phyloP scores from a whole-genome alignment of 1,284 basidiomycete species.

The Leccinum insolens region DNA sequence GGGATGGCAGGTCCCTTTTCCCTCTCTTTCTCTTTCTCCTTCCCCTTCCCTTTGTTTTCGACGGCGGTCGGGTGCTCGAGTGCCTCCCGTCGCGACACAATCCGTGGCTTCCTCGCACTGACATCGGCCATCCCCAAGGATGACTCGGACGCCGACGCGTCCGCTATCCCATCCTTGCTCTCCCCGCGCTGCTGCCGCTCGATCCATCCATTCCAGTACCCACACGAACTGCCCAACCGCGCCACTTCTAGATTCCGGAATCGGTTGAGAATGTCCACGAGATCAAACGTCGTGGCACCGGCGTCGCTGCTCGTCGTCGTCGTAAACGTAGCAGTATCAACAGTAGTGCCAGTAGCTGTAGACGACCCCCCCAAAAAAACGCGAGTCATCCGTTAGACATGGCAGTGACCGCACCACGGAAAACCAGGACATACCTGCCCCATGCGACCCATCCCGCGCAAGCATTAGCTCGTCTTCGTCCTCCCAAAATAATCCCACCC shows the following conservation, averaged over 20 bases:
- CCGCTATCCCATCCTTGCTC: neutral
- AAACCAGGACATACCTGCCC: conserved; percentile 8
- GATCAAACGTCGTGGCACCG: conserved; percentile 4
- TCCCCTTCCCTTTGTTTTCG: conserved; percentile 11
- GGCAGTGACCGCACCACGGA: neutral
- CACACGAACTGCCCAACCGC: conserved; percentile 48
- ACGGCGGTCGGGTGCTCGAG: conserved; percentile 19
- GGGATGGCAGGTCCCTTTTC: neutral
- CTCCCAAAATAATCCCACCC: conserved; percentile 30
- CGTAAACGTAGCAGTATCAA: neutral
- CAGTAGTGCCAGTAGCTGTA: neutral
- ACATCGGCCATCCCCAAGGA: neutral
- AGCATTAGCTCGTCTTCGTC: conserved; percentile 26
- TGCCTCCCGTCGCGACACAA: conserved; percentile 12
- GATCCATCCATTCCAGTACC: conserved; percentile 40
- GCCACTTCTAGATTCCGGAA: conserved; percentile 47
- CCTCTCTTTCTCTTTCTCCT: conserved; percentile 9
- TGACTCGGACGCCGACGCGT: neutral
- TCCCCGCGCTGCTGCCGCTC: conserved; percentile 5
- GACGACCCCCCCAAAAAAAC: neutral
- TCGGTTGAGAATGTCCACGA: conserved; percentile 34
- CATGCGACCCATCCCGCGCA: neutral
- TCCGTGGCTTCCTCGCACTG: conserved; percentile 10
- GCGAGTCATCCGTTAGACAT: conserved; percentile 2
- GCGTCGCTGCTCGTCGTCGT: neutral